Base-by-base conservation (phyloP, 164 flowering plant species). In the Vitis amurensis region DNA sequence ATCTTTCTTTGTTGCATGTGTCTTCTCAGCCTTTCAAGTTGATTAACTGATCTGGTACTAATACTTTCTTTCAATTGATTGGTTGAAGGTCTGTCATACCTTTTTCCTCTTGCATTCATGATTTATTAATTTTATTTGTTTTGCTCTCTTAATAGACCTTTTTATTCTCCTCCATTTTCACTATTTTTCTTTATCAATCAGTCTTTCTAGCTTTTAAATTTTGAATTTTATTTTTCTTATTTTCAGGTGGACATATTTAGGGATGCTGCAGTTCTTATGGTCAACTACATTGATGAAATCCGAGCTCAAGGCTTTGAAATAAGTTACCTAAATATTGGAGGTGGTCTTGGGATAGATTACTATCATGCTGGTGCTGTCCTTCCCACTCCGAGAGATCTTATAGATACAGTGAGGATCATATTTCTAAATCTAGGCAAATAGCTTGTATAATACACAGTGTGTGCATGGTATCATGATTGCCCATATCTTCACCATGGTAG, bases 341-440 rank as follows among this genome's bases (percentile, higher is more conserved):
- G 99, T 73, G 99, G 98, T 72, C 79, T 90, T 27, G 98, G 99
- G 17, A 93, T 93, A 74, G 97, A 96, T 80, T 93, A 96, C 73
- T 80, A 91, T 74, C 99, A 93, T 65, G 60, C 83, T 66, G 97
- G 91, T 77, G 93, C 97, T 64, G 80, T 93, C 74, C 94, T 93
- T 75, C 98, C 99, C 10, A 78, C 88, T 10, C 99, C 98, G 37
- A 84, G 88, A 88, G 97, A 95, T 86, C 95, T 95, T 47, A 93
- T 95, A 71, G 78, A 93, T 71, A 95, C 97, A 31, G 96, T 95
- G 74, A 87, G 86, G 13, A 72, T 66, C 67, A 13, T 67, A 49
- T 67, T 52, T 55, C 31, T 47, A 19, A 48, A 37, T 71, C 59
- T 53, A 48, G 17, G 17, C 62, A 67, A 19, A 10, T 19, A 50